Conservation (phyloP, 2,329 filamentous ascomycete species). For the Tolypocladium endophyticum region DNA sequence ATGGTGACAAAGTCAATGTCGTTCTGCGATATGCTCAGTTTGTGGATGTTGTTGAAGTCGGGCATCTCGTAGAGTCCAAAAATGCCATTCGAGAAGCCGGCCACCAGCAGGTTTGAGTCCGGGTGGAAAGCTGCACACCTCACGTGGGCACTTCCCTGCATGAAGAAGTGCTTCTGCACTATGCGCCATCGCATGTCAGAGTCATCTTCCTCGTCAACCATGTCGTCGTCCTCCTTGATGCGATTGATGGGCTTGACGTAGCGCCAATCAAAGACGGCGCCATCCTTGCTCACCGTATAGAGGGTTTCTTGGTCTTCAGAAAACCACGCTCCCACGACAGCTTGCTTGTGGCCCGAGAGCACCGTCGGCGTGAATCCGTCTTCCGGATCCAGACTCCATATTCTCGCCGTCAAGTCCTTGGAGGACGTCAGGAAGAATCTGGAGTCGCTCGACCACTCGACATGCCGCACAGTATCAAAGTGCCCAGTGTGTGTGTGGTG, state of each 20-base stretch:
- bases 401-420: slow-evolving; percentile 82
- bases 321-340: slow-evolving; percentile 92
- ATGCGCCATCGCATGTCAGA: slow-evolving; percentile 80
- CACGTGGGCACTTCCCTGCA: slow-evolving; percentile 79
- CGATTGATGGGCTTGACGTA: slow-evolving; percentile 55
- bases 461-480: slow-evolving; percentile 74
- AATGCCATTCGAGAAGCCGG: slow-evolving; percentile 87
- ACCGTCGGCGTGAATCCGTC: slow-evolving; percentile 85
- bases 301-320: slow-evolving; percentile 90
- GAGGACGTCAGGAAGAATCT: slow-evolving; percentile 88
- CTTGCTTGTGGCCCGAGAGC: slow-evolving; percentile 81
- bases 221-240: slow-evolving; percentile 48
- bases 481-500: slow-evolving; percentile 82
- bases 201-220: slow-evolving; percentile 47
- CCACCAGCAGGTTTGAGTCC: slow-evolving; percentile 81
- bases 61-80: slow-evolving; percentile 95
- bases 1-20: slow-evolving; percentile 92
- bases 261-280: slow-evolving; percentile 90
- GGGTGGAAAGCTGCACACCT: slow-evolving; percentile 87
- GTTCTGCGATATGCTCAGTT: slow-evolving; percentile 86
- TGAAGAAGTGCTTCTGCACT: slow-evolving; percentile 83
- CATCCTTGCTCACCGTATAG: slow-evolving; percentile 93
- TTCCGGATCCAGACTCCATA: slow-evolving; percentile 88
- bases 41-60: slow-evolving; percentile 91
- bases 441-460: slow-evolving; percentile 95